Conservation (phyloP, 1,139 yeast genomes). For the Blastobotrys aristatus region DNA sequence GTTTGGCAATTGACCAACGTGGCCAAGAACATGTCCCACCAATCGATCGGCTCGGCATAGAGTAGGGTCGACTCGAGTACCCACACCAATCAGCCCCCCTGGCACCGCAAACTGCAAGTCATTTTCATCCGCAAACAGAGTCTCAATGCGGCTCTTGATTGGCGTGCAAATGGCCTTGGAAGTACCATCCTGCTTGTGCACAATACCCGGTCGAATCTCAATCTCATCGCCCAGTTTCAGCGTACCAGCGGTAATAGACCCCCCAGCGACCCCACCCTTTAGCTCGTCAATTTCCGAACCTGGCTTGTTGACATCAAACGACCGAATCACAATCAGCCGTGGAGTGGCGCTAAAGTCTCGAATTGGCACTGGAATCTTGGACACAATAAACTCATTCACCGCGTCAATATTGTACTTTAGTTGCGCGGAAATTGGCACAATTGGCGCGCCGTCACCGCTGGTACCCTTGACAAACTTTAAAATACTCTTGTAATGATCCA, state of each 20-base stretch:
- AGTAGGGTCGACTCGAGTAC: conserved; percentile 98
- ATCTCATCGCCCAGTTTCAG: conserved; percentile 96
- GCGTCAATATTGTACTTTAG: conserved; percentile 98
- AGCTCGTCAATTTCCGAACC: conserved; percentile 97
- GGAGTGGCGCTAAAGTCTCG: conserved; percentile 95
- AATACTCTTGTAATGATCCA: conserved; percentile 92
- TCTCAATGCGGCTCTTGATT: conserved; percentile 86
- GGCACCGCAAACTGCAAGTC: conserved; percentile 98
- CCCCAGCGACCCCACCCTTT: conserved; percentile 99
- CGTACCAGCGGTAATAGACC: conserved; percentile 95
- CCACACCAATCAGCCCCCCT: conserved; percentile 99
- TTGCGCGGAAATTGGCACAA: conserved; percentile 98
- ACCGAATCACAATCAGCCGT: conserved; percentile 92
- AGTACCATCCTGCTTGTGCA: conserved; percentile 75
- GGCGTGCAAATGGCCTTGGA: conserved; percentile 95
- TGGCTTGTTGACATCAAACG: conserved; percentile 98
- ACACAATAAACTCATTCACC: conserved; percentile 92
- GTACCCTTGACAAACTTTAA: conserved; percentile 93
- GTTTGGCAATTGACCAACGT: conserved; percentile 91
- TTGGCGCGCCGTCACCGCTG: conserved; percentile 98
- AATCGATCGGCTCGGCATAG: conserved; percentile 98
- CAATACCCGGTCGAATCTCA: conserved; percentile 98
- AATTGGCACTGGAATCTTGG: conserved; percentile 91
- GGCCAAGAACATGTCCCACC: conserved; percentile 98
- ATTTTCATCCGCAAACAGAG: conserved; percentile 95